Evolutionary conservation across 148 eudicot genomes (phyloP), one percentile per base, ranked within the genome.

Genomic region (Cornus florida): DNA sequence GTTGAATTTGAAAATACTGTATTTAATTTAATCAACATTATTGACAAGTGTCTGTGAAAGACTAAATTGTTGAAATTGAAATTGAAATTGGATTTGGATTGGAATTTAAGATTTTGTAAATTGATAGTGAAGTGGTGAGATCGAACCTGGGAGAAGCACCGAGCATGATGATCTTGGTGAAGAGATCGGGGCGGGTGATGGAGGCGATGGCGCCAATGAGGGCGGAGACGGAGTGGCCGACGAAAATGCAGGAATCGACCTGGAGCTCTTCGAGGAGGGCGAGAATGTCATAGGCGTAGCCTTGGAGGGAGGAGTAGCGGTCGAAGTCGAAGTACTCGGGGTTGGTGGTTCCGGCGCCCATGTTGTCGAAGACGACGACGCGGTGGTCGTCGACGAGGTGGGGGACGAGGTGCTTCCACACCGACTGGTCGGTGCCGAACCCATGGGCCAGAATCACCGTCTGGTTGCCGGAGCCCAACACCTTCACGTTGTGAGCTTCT

Each of bases 331-430:
- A 93, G 85, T 86, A 92, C 0, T 93, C 97, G 2, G 99, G 97
- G 77, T 95, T 93, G 12, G 97, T 95, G 20, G 99, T 88, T 3
- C 99, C 99, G 8, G 97, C 94, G 10, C 99, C 97, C 94, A 95
- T 95, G 69, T 92, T 93, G 48, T 95, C 99, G 75, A 81, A 95
- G 28, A 95, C 64, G 5, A 95, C 76, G 14, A 95, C 95, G 16
- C 84, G 83, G 82, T 93, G 86, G 1, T 88, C 84, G 22, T 92
- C 93, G 0, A 90, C 83, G 7, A 92, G 85, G 66, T 95, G 95
- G 0, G 97, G 97, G 0, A 95, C 89, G 2, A 93, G 77, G 77
- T 93, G 93, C 75, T 88, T 93, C 99, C 97, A 95, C 13, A 92
- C 91, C 14, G 95, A 95, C 72, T 95, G 97, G 82, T 95, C 99